Evolutionary conservation across 805 yeast species (phyloP).

Genomic region (Metschnikowia reukaufii): DNA sequence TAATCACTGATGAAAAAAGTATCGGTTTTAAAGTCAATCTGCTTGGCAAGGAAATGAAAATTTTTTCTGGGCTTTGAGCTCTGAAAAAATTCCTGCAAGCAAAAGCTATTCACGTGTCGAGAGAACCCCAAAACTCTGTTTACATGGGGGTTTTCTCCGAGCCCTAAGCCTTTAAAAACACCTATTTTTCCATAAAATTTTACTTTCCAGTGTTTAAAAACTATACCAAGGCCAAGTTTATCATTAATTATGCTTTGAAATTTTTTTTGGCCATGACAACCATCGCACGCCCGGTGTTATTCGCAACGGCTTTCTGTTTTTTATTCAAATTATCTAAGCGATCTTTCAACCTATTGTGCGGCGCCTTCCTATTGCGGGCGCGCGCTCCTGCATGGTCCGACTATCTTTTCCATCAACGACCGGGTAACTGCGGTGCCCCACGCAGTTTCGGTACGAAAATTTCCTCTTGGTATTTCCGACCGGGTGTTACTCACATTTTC

Average conservation of each 20-base stretch:
- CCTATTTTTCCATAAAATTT: too few relatives aligned
- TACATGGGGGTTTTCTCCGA: too few relatives aligned
- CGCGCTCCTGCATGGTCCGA: conserved; percentile 13
- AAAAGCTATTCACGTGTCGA: not conserved
- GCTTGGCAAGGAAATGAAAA: too few relatives aligned
- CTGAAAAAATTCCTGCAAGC: not conserved
- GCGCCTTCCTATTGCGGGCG: conserved; percentile 7
- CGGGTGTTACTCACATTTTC: not conserved
- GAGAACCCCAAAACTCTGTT: too few relatives aligned
- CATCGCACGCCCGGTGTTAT: too few relatives aligned
- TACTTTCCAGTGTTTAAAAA: too few relatives aligned
- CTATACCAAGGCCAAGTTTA: too few relatives aligned
- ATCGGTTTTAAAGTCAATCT: too few relatives aligned
- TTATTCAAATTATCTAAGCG: conserved; percentile 17
- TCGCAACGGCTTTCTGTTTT: not conserved
- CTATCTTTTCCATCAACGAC: conserved; percentile 23
- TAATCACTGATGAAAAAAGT: too few relatives aligned
- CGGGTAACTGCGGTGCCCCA: conserved; percentile 20
- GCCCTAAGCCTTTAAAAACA: too few relatives aligned
- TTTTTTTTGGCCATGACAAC: too few relatives aligned
- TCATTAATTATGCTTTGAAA: too few relatives aligned
- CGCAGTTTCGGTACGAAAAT: conserved; percentile 8
- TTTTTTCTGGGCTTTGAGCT: not conserved
- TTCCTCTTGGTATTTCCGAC: conserved; percentile 8
- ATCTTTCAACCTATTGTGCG: conserved; percentile 13